A percentile compares a stretch with the other conserved stretches of the same genome.
These are phyloP conservation scores for Penicillium glabrum DNA, from an alignment of 2,329 filamentous ascomycete genomes.

Conservation along the genomic window DNA sequence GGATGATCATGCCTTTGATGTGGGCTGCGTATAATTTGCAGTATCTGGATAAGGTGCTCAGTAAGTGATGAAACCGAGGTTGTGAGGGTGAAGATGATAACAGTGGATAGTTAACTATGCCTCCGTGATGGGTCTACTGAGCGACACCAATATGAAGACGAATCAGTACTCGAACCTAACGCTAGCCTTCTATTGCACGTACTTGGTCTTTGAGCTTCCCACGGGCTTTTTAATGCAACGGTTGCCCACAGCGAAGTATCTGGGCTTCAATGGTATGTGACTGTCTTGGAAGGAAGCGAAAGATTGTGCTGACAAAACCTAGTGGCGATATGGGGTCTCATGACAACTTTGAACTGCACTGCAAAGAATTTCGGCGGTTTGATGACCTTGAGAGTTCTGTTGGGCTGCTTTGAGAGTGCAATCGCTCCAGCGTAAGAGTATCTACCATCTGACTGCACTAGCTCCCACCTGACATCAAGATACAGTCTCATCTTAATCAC, in stretches of 20 bases:
- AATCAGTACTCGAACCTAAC: conserved; percentile 62
- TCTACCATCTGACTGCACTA: not conserved
- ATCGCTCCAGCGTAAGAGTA: conserved; percentile 48
- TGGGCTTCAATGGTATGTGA: conserved; percentile 44
- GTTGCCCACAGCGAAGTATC: conserved; percentile 54
- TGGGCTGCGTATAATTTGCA: conserved; percentile 59
- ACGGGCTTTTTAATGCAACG: conserved; percentile 58
- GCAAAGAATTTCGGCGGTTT: conserved; percentile 53
- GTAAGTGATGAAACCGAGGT: conserved; percentile 31
- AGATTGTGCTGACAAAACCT: conserved; percentile 23
- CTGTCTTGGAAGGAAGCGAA: not conserved
- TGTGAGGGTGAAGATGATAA: not conserved
- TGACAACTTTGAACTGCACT: conserved; percentile 50
- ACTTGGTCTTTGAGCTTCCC: conserved; percentile 58
- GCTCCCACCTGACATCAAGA: conserved; percentile 1
- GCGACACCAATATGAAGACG: conserved; percentile 54
- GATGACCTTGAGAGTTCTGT: conserved; percentile 50
- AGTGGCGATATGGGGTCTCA: conserved; percentile 47
- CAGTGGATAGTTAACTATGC: conserved; percentile 47
- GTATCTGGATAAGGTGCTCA: conserved; percentile 59
- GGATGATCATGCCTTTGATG: conserved; percentile 53
- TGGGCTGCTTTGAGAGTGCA: conserved; percentile 56
- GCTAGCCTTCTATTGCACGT: conserved; percentile 60
- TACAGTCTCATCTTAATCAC: conserved; percentile 53
- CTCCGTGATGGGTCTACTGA: conserved; percentile 60